phyloP scores from a whole-genome alignment of 495 filamentous ascomycete species.

The Trichoderma parareesei region DNA sequence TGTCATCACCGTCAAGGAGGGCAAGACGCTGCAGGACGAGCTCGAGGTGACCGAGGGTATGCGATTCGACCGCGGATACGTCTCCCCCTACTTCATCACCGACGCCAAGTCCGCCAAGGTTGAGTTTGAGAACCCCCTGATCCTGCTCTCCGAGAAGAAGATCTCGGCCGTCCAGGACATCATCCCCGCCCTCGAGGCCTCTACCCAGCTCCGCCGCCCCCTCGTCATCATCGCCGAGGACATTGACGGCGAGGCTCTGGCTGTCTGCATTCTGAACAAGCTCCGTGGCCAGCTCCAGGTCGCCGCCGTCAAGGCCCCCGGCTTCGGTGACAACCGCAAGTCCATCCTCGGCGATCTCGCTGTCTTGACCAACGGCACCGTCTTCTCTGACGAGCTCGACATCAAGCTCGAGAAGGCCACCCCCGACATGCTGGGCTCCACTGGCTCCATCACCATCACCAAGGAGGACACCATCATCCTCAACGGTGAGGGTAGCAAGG shows the following conservation, averaged over 20 bases:
- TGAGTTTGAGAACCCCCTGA: slow-evolving; percentile 98
- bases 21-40: slow-evolving; percentile 97
- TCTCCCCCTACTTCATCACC: slow-evolving; percentile 99
- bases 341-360: slow-evolving; percentile 94
- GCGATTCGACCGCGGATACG: slow-evolving; percentile 97
- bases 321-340: slow-evolving; percentile 99
- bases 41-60: slow-evolving; percentile 98
- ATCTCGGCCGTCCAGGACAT: slow-evolving; percentile 98
- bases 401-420: slow-evolving; percentile 98
- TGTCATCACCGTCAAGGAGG: slow-evolving; percentile 99
- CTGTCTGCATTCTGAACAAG: slow-evolving; percentile 99
- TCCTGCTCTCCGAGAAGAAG: slow-evolving; percentile 99
- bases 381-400: slow-evolving; percentile 97
- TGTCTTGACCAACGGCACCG: slow-evolving; percentile 90
- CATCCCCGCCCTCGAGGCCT: slow-evolving; percentile 92
- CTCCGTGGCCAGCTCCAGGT: slow-evolving; percentile 98
- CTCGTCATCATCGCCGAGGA: slow-evolving; percentile 98
- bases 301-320: slow-evolving; percentile 95
- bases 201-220: slow-evolving; percentile 88
- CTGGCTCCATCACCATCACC: slow-evolving; percentile 97
- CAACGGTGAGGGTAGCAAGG: slow-evolving; percentile 95
- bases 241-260: slow-evolving; percentile 96
- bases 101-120: slow-evolving; percentile 97
- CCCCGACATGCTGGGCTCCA: slow-evolving; percentile 90
- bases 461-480: slow-evolving; percentile 99